These are phyloP conservation scores for Hemileia vastatrix DNA, from an alignment of 1,284 basidiomycete species.

Conservation along the genomic window DNA sequence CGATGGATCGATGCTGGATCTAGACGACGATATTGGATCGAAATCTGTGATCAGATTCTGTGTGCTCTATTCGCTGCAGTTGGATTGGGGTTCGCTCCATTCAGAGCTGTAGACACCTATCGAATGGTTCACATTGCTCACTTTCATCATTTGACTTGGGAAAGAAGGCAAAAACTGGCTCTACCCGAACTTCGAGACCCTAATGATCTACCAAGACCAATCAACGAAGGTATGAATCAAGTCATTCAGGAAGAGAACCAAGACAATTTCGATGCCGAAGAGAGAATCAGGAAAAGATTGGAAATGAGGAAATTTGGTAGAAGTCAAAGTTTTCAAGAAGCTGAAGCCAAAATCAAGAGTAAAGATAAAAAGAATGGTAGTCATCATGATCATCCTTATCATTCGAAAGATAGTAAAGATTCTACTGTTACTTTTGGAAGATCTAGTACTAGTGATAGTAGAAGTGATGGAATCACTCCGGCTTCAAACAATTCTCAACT, in stretches of 20 bases:
- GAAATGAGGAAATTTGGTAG: not conserved
- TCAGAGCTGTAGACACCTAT: constrained; percentile 40
- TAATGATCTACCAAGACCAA: constrained; percentile 34
- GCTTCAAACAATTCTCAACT: not conserved
- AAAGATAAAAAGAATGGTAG: no score
- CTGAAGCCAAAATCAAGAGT: no score
- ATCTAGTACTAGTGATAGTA: no score
- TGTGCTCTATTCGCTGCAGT: constrained; percentile 39
- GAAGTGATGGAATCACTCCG: not conserved
- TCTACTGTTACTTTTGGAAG: no score
- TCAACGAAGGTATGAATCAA: not conserved
- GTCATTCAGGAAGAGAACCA: not conserved
- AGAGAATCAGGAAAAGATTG: not conserved
- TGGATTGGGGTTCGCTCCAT: constrained; percentile 40
- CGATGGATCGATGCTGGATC: constrained; percentile 33
- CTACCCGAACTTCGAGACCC: constrained; percentile 34
- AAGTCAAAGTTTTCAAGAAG: no score
- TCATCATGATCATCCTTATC: no score
- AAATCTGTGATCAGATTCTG: constrained; percentile 41
- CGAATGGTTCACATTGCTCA: constrained; percentile 40
- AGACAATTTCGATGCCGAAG: not conserved
- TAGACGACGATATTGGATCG: constrained; percentile 35
- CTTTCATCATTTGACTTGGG: constrained; percentile 38
- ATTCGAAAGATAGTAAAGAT: no score
- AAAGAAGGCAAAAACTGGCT: constrained; percentile 30